Evolutionary conservation across 345 rosid genomes (phyloP).

Genomic region (Clausena lansium): DNA sequence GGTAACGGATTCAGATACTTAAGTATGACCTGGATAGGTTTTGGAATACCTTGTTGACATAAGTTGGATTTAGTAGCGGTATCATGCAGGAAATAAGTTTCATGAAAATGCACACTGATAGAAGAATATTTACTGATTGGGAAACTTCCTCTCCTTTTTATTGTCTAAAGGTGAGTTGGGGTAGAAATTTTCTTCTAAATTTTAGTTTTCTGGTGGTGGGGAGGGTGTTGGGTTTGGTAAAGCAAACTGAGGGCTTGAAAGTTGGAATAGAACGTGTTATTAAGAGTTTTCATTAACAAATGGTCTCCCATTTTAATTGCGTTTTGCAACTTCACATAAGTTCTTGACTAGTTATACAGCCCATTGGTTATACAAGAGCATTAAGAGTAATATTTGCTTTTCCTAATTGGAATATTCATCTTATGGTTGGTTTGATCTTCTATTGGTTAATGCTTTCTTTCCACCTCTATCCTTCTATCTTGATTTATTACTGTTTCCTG

Average conservation of each 20-base stretch:
- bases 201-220: neutral
- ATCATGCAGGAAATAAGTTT: neutral
- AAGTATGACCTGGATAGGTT: neutral
- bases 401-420: neutral
- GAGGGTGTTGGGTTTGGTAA: neutral
- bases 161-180: neutral
- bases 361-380: neutral
- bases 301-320: neutral
- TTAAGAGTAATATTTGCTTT: neutral
- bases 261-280: neutral
- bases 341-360: neutral
- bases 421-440: neutral
- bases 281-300: neutral
- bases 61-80: neutral
- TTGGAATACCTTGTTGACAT: neutral
- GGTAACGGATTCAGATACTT: neutral
- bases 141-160: neutral
- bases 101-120: neutral
- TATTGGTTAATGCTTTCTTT: slow-evolving; percentile 4
- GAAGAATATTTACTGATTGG: neutral
- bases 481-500: slow-evolving; percentile 4
- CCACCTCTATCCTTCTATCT: neutral
- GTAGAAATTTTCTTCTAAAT: too few species aligned
- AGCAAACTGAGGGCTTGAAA: neutral
- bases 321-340: neutral